A percentile compares a stretch with the other conserved stretches of the same genome.
Evolutionary conservation across 495 filamentous ascomycete species (phyloP).

Genomic region (Penicillium cataractarum): DNA sequence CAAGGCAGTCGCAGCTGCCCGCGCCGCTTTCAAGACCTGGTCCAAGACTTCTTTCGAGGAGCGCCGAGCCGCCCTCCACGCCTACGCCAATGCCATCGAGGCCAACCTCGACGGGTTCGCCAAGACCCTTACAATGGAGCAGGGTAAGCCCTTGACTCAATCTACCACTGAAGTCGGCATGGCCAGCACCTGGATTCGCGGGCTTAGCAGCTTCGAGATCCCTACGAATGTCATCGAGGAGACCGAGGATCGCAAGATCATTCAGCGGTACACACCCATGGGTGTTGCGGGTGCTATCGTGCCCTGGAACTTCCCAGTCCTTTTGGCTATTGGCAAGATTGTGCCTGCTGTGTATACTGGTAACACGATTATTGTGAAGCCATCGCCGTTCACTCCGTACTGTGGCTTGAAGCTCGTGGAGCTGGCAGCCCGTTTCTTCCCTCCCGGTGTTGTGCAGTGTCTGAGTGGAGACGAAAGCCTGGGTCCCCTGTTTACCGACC

Average conservation of each 20-base stretch:
- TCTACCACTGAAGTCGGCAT: slow-evolving; percentile 31
- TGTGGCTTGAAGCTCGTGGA: slow-evolving; percentile 65
- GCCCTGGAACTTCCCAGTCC: slow-evolving; percentile 64
- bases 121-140: slow-evolving; percentile 55
- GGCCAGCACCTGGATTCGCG: slow-evolving; percentile 29
- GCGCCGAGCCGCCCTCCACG: slow-evolving; percentile 56
- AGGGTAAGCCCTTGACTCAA: slow-evolving; percentile 56
- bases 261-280: slow-evolving; percentile 58
- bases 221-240: slow-evolving; percentile 47
- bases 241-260: slow-evolving; percentile 47
- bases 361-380: slow-evolving; percentile 62
- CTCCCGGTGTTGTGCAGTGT: slow-evolving; percentile 68
- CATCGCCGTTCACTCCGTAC: slow-evolving; percentile 70
- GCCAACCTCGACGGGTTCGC: slow-evolving; percentile 49
- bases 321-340: slow-evolving; percentile 61
- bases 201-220: slow-evolving; percentile 27
- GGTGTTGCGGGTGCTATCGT: slow-evolving; percentile 64
- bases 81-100: slow-evolving; percentile 54
- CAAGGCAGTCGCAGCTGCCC: slow-evolving; percentile 51
- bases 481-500: slow-evolving; percentile 59
- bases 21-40: slow-evolving; percentile 56
- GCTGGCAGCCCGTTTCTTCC: slow-evolving; percentile 61
- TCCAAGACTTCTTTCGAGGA: slow-evolving; percentile 52
- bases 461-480: slow-evolving; percentile 68
- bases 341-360: slow-evolving; percentile 59